A percentile compares a stretch with the other conserved stretches of the same genome.
phyloP scores from a whole-genome alignment of 2,329 filamentous ascomycete genomes.

The Scorias spongiosa region DNA sequence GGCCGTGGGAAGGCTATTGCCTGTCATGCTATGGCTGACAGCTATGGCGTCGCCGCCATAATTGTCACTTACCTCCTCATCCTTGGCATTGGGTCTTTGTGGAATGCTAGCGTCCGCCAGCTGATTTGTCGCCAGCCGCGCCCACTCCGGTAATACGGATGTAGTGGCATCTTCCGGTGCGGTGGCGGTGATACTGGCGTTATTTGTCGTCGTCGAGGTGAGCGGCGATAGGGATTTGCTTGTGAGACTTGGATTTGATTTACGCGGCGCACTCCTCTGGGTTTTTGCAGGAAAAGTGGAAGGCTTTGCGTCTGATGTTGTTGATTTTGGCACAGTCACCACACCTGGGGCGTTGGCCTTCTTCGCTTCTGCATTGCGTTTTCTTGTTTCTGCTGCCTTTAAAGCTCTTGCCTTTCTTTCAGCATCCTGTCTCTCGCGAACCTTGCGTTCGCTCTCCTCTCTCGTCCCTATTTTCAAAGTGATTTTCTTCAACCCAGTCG shows the following conservation, averaged over 20 bases:
- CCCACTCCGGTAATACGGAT: not conserved
- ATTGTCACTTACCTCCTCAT: no score
- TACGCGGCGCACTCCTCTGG: not conserved
- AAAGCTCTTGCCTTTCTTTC: conserved; percentile 18
- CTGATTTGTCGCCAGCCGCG: not conserved
- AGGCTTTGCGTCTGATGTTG: not conserved
- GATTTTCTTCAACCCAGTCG: conserved; percentile 40
- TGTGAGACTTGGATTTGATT: not conserved
- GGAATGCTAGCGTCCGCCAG: not conserved
- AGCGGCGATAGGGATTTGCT: not conserved
- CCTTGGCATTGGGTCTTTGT: no score
- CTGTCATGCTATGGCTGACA: not conserved
- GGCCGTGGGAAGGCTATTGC: not conserved
- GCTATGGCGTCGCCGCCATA: not conserved
- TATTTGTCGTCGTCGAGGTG: not conserved
- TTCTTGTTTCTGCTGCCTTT: conserved; percentile 19
- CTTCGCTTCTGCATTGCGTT: conserved; percentile 19
- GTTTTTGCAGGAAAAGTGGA: not conserved
- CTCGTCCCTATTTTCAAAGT: conserved; percentile 43
- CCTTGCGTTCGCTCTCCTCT: conserved; percentile 37
- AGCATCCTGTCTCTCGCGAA: conserved; percentile 29
- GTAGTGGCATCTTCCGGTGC: not conserved
- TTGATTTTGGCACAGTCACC: not conserved
- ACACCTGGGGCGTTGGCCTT: conserved; percentile 2
- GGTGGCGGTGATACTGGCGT: not conserved